These are phyloP conservation scores for Suillus alpinus DNA, from an alignment of 768 basidiomycete genomes.

Conservation along the genomic window DNA sequence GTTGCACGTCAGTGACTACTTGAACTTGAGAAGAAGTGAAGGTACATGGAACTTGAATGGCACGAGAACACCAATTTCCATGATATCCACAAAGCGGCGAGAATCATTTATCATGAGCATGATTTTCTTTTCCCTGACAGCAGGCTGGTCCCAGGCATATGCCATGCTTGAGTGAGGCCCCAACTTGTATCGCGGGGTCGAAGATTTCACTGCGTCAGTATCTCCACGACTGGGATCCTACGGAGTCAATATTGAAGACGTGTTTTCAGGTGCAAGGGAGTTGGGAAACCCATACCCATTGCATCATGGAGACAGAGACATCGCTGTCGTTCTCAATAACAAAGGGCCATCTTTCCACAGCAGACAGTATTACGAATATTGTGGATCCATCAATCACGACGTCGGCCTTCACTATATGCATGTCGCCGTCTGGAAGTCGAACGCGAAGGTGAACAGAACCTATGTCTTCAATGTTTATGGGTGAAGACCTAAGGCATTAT, in stretches of 20 bases:
- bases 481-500: conserved; percentile 68
- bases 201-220: conserved; percentile 34
- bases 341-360: conserved; percentile 81
- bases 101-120: conserved; percentile 58
- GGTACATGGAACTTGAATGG: conserved; percentile 85
- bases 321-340: conserved; percentile 87
- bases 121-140: conserved; percentile 77
- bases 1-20: conserved; percentile 1
- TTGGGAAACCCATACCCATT: conserved; percentile 51
- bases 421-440: conserved; percentile 30
- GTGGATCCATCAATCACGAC: conserved; percentile 82
- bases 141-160: conserved; percentile 96
- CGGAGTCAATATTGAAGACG: neutral
- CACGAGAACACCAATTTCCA: conserved; percentile 91
- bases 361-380: conserved; percentile 77
- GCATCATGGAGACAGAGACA: conserved; percentile 61
- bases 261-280: neutral
- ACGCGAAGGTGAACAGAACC: conserved; percentile 79
- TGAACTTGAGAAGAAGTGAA: conserved; percentile 7
- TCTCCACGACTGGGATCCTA: conserved; percentile 47
- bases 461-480: conserved; percentile 89
- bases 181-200: conserved; percentile 50
- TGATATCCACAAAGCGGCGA: conserved; percentile 75
- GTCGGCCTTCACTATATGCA: conserved; percentile 69
- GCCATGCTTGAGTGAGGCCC: conserved; percentile 48